These are phyloP conservation scores for Dryas integrifolia DNA, from an alignment of 331 rosid genomes.

Conservation along the genomic window DNA sequence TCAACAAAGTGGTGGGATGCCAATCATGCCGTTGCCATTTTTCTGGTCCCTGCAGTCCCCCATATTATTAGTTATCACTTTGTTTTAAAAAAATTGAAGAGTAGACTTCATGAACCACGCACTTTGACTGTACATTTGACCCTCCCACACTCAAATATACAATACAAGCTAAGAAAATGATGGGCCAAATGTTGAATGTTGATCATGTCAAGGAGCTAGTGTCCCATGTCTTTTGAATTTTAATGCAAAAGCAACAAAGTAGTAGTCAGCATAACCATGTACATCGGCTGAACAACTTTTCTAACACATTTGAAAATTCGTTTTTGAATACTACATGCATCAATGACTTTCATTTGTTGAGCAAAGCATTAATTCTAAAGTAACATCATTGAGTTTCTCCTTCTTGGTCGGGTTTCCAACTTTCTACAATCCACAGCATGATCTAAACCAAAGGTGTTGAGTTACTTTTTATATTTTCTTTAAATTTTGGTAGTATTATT, in stretches of 20 bases:
- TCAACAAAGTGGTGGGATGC: no score
- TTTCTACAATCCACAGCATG: not conserved
- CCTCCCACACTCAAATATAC: not conserved
- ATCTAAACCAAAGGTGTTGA: not conserved
- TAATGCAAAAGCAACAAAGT: not conserved
- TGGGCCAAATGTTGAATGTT: not conserved
- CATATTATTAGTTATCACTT: no score
- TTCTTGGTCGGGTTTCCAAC: not conserved
- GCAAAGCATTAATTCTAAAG: not conserved
- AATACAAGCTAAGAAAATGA: not conserved
- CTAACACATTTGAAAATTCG: constrained; percentile 4
- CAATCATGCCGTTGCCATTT: no score
- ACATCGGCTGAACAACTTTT: not conserved
- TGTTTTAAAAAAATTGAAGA: no score
- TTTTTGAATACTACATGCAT: not conserved
- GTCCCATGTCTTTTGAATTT: constrained; percentile 14
- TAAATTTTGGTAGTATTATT: not conserved
- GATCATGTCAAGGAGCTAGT: not conserved
- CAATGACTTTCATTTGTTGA: not conserved
- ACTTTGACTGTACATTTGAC: not conserved
- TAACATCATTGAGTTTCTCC: not conserved
- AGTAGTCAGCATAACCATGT: not conserved
- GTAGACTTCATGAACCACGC: no score
- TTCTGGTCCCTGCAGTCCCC: no score
- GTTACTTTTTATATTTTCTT: not conserved